Conservation (phyloP, 306 rosid genomes). For the Trifolium subterraneum region DNA sequence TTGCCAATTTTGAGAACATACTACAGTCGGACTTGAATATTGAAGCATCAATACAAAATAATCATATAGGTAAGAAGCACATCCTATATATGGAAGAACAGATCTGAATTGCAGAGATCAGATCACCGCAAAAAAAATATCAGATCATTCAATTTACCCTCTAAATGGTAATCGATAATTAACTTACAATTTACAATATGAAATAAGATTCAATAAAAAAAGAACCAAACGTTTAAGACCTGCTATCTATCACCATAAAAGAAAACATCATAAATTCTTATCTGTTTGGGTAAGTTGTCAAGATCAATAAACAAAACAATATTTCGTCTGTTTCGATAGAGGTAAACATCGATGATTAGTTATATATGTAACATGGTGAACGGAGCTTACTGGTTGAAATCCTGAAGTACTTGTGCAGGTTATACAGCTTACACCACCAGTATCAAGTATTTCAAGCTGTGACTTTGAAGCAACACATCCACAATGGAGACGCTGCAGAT, state of each 20-base stretch:
- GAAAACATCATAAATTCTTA: neutral
- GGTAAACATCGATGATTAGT: slow-evolving; percentile 8
- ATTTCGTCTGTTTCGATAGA: slow-evolving; percentile 5
- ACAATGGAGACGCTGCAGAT: slow-evolving; percentile 85
- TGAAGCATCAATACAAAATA: slow-evolving; percentile 9
- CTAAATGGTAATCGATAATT: slow-evolving; percentile 20
- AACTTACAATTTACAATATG: slow-evolving; percentile 19
- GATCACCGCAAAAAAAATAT: neutral
- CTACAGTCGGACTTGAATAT: slow-evolving; percentile 24
- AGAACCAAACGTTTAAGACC: slow-evolving; percentile 24
- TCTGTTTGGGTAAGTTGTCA: slow-evolving; percentile 21
- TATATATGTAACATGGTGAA: slow-evolving; percentile 30
- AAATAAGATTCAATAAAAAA: slow-evolving; percentile 30
- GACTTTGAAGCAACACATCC: slow-evolving; percentile 83
- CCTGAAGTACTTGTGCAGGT: slow-evolving; percentile 64
- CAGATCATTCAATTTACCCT: slow-evolving; percentile 39
- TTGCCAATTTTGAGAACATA: slow-evolving; percentile 36
- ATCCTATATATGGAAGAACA: slow-evolving; percentile 16
- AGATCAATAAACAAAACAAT: slow-evolving; percentile 15
- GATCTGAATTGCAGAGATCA: slow-evolving; percentile 22
- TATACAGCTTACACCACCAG: slow-evolving; percentile 84
- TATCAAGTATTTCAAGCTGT: slow-evolving; percentile 78
- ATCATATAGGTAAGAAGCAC: slow-evolving; percentile 25
- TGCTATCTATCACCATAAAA: slow-evolving; percentile 16
- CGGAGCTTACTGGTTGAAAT: slow-evolving; percentile 60